Percentiles rank a stretch among this genome's conserved stretches.
phyloP scores from a whole-genome alignment of 2,329 filamentous ascomycete species.

The Fusarium liriodendri region DNA sequence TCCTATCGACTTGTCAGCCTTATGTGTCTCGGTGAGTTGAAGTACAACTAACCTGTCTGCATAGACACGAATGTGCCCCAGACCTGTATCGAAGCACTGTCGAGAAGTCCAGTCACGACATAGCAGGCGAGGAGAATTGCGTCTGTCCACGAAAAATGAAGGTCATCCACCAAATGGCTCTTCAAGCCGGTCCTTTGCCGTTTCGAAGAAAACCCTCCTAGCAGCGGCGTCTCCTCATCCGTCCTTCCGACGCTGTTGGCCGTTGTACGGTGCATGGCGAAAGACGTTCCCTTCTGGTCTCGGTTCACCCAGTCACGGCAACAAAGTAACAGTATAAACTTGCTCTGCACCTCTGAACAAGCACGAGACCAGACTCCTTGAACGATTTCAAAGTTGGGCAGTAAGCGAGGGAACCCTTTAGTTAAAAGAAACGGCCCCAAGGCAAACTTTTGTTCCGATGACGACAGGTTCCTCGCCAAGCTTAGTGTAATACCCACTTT shows the following conservation, averaged over 20 bases:
- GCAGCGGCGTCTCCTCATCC: conserved; percentile 37
- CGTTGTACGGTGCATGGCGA: conserved; percentile 12
- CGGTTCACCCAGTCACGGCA: not conserved
- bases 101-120: conserved; percentile 79
- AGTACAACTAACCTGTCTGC: conserved; percentile 73
- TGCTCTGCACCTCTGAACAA: not conserved
- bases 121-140: conserved; percentile 78
- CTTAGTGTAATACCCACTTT: conserved; percentile 27
- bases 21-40: not conserved
- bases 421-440: not conserved
- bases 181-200: conserved; percentile 5
- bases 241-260: not conserved
- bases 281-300: not conserved
- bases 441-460: conserved; percentile 13
- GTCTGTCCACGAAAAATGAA: conserved; percentile 69
- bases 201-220: conserved; percentile 1
- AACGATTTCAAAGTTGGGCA: not conserved
- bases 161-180: conserved; percentile 19
- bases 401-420: not conserved
- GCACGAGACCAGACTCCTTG: not conserved
- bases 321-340: not conserved
- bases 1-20: conserved; percentile 52
- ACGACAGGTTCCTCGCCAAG: conserved; percentile 24
- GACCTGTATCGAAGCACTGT: conserved; percentile 79
- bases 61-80: conserved; percentile 87